Evolutionary conservation across 1,284 basidiomycete genomes (phyloP), one percentile per base, ranked within the genome.

Genomic region (Ustilago xerochloae): DNA sequence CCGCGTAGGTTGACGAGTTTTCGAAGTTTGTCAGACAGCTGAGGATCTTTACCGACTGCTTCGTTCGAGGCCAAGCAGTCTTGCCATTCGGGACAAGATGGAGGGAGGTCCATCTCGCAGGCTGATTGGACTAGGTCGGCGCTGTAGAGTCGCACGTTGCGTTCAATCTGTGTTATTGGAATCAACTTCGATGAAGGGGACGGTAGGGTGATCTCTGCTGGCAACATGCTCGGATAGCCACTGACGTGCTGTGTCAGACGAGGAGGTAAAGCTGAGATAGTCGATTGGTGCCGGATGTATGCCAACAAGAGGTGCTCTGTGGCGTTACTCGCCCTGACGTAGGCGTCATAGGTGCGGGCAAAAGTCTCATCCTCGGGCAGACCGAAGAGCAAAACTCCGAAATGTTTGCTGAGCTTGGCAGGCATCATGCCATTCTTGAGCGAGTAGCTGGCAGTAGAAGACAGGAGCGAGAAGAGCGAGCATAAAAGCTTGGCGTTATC

Each of bases 401-500:
- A 81, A 45, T 74, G 63, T 46, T 81, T 79, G 45, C 63, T 61
- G 5, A 84, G 61, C 57, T 71, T 67, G 24, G 75, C 74, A 6
- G 82, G 81, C 50, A 81, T 79, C 81, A 83, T 84, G 45, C 81
- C 81, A 58, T 83, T 84, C 73, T 79, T 80, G 63, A 75, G 58
- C 59, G 77, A 81, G 65, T 82, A 82, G 38, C 77, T 75, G 8
- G 78, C 73, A 0, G 80, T 81, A 0, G 77, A 80, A 16, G 81
- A 80, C 43, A 84, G 75, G 22, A 84, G 75, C 41, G 80, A 79
- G 58, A 84, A 76, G 15, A 84, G 65, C 18, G 72, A 50, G 35
- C 55, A 45, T 33, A 84, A 78, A 32, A 84, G 67, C 20, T 66
- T 64, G 36, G 65, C 67, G 9, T 71, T 67, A 2, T 64, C 63